Evolutionary conservation across 169 alveolate genomes (phyloP).

Genomic region (Fabrea salina): DNA sequence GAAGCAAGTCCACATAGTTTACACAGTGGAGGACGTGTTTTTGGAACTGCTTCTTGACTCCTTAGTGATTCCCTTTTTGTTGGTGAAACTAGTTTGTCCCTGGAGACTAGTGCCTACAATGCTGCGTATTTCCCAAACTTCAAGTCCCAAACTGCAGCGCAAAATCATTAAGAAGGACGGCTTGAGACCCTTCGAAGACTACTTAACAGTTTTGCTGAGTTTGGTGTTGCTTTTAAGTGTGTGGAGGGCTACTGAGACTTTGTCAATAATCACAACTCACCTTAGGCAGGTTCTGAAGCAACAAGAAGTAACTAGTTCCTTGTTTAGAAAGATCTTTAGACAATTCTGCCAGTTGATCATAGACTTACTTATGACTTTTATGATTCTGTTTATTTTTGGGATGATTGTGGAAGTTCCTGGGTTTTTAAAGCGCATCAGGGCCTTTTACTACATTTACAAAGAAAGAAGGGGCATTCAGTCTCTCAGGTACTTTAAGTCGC

Average conservation of each 20-base stretch:
- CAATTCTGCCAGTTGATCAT: constrained; percentile 16
- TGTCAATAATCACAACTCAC: constrained; percentile 1
- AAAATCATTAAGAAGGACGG: constrained; percentile 3
- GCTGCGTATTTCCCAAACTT: background rate
- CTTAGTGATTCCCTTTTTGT: constrained; percentile 3
- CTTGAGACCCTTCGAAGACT: background rate
- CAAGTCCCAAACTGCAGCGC: constrained; percentile 10
- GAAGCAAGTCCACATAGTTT: background rate
- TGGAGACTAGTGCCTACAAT: background rate
- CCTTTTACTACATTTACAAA: constrained; percentile 7
- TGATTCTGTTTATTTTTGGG: constrained; percentile 8
- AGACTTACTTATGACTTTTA: constrained; percentile 19
- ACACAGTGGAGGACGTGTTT: background rate
- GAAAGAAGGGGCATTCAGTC: constrained; percentile 4
- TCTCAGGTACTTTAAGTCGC: background rate
- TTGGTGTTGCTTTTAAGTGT: background rate
- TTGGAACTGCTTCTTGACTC: background rate
- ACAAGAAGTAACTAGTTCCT: background rate
- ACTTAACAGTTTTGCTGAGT: background rate
- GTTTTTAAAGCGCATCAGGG: background rate
- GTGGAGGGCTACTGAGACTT: constrained; percentile 17
- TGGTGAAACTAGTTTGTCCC: background rate
- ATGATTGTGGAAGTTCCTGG: constrained; percentile 21
- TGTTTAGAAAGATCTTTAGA: constrained; percentile 18
- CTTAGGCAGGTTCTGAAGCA: background rate